Evolutionary conservation across 345 rosid species (phyloP).

Genomic region (Boechera retrofracta): DNA sequence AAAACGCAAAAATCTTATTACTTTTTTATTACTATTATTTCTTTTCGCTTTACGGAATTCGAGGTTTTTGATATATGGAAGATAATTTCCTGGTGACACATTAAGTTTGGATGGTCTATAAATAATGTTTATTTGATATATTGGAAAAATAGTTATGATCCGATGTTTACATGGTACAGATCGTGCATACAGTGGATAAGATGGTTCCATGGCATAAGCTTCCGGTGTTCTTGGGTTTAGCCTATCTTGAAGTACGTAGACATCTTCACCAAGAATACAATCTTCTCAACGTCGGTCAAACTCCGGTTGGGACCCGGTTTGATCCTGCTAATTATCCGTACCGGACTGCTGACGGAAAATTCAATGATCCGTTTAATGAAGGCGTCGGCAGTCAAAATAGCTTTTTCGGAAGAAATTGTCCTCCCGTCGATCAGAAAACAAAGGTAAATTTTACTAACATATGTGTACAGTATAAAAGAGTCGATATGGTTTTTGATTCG

Average conservation of each 20-base stretch:
- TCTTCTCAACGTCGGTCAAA: slow-evolving; percentile 57
- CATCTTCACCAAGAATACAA: slow-evolving; percentile 65
- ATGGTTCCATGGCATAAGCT: slow-evolving; percentile 55
- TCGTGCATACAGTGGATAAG: slow-evolving; percentile 57
- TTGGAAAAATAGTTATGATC: neutral
- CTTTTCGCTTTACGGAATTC: too few species aligned
- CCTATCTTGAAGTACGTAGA: slow-evolving; percentile 54
- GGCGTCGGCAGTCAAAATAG: slow-evolving; percentile 55
- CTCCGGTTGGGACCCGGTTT: slow-evolving; percentile 53
- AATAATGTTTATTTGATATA: neutral
- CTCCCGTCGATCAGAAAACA: slow-evolving; percentile 42
- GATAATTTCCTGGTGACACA: too few species aligned
- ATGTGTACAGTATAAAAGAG: neutral
- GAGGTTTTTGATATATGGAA: too few species aligned
- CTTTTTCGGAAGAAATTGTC: slow-evolving; percentile 63
- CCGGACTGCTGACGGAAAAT: slow-evolving; percentile 56
- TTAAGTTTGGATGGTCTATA: neutral
- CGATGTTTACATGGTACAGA: slow-evolving; percentile 38
- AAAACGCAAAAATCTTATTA: too few species aligned
- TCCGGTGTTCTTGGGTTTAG: slow-evolving; percentile 58
- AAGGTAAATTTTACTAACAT: slow-evolving; percentile 17
- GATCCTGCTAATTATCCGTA: slow-evolving; percentile 57
- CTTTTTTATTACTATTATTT: too few species aligned
- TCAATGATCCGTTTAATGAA: slow-evolving; percentile 59
- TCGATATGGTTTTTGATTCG: neutral